These are phyloP conservation scores for Neurospora discreta DNA, from an alignment of 495 filamentous ascomycete genomes.

Conservation along the genomic window DNA sequence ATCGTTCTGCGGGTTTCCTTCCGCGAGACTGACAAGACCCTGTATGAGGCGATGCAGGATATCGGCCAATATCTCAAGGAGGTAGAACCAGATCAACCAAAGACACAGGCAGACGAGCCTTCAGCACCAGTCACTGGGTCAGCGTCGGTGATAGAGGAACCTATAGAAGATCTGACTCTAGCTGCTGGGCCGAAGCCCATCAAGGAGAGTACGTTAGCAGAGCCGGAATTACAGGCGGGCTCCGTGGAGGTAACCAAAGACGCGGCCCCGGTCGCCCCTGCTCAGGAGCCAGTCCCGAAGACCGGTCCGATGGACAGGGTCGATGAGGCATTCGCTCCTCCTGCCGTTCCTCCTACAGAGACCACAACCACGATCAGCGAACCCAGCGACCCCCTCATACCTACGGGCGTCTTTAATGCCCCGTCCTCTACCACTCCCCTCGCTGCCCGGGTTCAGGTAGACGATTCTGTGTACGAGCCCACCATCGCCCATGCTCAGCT, in stretches of 20 bases:
- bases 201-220: neutral
- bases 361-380: neutral
- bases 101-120: neutral
- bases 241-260: neutral
- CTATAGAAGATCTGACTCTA: slow-evolving; percentile 6
- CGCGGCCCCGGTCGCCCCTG: neutral
- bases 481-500: slow-evolving; percentile 75
- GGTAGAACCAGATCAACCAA: slow-evolving; percentile 18
- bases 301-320: neutral
- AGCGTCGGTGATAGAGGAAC: slow-evolving; percentile 8
- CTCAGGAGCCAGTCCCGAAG: neutral
- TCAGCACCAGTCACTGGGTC: slow-evolving; percentile 4
- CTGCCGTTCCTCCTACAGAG: neutral
- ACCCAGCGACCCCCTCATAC: slow-evolving; percentile 22
- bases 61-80: slow-evolving; percentile 61
- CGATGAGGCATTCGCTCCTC: neutral
- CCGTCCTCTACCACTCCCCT: slow-evolving; percentile 60
- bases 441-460: slow-evolving; percentile 52
- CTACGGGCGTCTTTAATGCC: slow-evolving; percentile 64
- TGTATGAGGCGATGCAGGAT: slow-evolving; percentile 75
- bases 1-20: slow-evolving; percentile 69
- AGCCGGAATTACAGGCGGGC: slow-evolving; percentile 1
- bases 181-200: neutral
- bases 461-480: slow-evolving; percentile 69
- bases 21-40: slow-evolving; percentile 58